Conservation (phyloP, 2,329 filamentous ascomycete species). For the Venturiaceae sp. region DNA sequence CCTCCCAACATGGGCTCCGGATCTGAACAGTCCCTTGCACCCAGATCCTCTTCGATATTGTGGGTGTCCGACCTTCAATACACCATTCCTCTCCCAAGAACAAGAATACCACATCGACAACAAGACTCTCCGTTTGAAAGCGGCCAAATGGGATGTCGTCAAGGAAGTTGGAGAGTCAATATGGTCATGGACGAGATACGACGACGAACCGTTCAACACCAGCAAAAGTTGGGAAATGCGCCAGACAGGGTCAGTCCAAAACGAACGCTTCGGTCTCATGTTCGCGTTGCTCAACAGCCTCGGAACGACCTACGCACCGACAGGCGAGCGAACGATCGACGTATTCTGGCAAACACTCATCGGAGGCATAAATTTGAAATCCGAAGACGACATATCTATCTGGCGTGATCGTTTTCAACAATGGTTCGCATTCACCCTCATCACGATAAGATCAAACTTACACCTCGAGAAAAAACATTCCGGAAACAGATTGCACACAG, state of each 20-base stretch:
- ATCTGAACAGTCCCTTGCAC: constrained; percentile 6
- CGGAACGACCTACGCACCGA: constrained; percentile 1
- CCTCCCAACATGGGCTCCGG: constrained; percentile 8
- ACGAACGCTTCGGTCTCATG: constrained; percentile 8
- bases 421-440: constrained; percentile 7
- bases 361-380: constrained; percentile 1
- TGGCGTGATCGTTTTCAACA: constrained; percentile 3
- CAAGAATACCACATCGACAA: constrained; percentile 1
- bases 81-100: not conserved
- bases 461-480: constrained; percentile 1
- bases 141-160: constrained; percentile 6
- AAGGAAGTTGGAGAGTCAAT: constrained; percentile 7
- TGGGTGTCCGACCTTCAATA: not conserved
- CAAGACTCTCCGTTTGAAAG: not conserved
- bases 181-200: constrained; percentile 7
- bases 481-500: not conserved
- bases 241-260: not conserved
- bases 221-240: not conserved
- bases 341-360: constrained; percentile 9
- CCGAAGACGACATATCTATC: not conserved
- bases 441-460: not conserved
- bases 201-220: constrained; percentile 5
- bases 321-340: constrained; percentile 5
- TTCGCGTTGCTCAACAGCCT: constrained; percentile 5
- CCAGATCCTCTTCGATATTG: constrained; percentile 8